Evolutionary conservation across 2,329 filamentous ascomycete genomes (phyloP).

Genomic region (Aspergillus sp.): DNA sequence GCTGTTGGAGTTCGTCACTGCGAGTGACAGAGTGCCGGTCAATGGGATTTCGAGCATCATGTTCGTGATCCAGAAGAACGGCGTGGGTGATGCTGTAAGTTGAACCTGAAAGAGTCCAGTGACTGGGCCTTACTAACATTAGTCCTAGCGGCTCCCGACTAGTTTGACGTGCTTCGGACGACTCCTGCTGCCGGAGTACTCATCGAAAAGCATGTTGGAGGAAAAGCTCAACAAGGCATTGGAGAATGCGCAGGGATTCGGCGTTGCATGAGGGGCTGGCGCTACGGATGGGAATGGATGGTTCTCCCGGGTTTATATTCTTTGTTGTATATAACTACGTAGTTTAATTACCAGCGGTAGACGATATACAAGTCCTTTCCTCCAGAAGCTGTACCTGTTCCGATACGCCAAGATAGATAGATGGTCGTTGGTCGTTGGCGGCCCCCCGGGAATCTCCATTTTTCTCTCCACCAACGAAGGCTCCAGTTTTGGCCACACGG

Average conservation of each 20-base stretch:
- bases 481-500: slow-evolving; percentile 16
- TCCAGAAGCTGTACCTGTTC: neutral
- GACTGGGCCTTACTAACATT: neutral
- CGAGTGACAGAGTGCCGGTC: slow-evolving; percentile 84
- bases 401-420: slow-evolving; percentile 1
- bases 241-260: slow-evolving; percentile 86
- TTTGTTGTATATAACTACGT: slow-evolving; percentile 4
- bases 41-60: slow-evolving; percentile 78
- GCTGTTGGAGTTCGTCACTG: slow-evolving; percentile 91
- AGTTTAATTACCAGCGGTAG: neutral
- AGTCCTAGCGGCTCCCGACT: slow-evolving; percentile 63
- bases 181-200: slow-evolving; percentile 81
- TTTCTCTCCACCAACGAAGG: slow-evolving; percentile 12
- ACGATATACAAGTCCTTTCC: neutral
- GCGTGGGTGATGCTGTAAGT: slow-evolving; percentile 57
- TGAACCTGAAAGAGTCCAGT: neutral
- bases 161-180: slow-evolving; percentile 94
- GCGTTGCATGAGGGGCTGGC: slow-evolving; percentile 61
- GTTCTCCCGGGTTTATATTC: slow-evolving; percentile 1
- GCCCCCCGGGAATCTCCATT: slow-evolving; percentile 2
- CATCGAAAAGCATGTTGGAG: slow-evolving; percentile 65
- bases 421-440: neutral
- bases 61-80: slow-evolving; percentile 80
- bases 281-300: neutral
- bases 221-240: slow-evolving; percentile 81